Conservation (phyloP, 495 filamentous ascomycete species). For the Trichoderma reesei region DNA sequence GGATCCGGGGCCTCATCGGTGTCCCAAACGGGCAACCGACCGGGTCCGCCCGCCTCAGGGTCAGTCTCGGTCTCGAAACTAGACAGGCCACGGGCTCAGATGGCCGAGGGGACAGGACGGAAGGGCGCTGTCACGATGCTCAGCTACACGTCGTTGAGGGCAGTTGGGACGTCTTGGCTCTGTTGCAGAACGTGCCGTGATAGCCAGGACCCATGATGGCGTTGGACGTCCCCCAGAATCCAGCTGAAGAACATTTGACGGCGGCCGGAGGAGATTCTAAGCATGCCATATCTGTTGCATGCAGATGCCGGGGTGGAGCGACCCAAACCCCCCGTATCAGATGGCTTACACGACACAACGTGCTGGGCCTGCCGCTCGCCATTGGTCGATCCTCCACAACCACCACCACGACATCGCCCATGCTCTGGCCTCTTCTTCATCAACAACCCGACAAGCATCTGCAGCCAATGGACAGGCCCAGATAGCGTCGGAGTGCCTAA, state of each 20-base stretch:
- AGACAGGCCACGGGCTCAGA: background rate
- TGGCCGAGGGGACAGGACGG: background rate
- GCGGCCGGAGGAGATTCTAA: background rate
- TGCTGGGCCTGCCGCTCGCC: background rate
- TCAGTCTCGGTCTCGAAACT: background rate
- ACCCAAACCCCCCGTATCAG: background rate
- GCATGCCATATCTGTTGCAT: background rate
- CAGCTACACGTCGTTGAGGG: background rate
- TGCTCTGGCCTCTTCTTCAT: background rate
- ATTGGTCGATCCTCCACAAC: constrained; percentile 6
- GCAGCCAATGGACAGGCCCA: background rate
- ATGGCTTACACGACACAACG: background rate
- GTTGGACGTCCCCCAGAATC: background rate
- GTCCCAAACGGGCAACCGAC: background rate
- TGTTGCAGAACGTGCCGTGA: too few species aligned
- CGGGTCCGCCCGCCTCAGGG: background rate
- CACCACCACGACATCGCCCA: background rate
- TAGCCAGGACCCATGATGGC: background rate
- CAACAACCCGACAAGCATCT: background rate
- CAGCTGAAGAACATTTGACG: too few species aligned
- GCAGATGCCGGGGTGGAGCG: background rate
- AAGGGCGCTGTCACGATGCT: background rate
- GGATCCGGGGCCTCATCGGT: background rate
- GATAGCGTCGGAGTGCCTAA: background rate
- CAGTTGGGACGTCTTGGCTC: too few species aligned